Conservation (phyloP, 805 yeast species). For the Yamadazyma insecticola region DNA sequence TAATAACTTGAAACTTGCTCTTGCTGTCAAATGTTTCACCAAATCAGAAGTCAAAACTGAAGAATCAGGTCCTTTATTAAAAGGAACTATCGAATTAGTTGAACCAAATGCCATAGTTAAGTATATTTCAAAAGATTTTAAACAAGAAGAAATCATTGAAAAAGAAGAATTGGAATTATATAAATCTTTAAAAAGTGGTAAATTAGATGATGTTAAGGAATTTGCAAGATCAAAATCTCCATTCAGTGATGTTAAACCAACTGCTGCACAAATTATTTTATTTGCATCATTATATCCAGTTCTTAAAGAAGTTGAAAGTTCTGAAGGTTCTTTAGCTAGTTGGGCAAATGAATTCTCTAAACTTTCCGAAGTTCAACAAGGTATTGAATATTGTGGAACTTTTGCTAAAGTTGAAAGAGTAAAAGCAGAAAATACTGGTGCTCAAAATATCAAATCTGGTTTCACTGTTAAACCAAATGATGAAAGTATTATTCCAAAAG, state of each 20-base stretch:
- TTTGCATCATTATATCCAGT: constrained; percentile 55
- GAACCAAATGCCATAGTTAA: constrained; percentile 71
- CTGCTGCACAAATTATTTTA: constrained; percentile 53
- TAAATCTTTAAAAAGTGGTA: constrained; percentile 32
- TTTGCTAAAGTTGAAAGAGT: constrained; percentile 41
- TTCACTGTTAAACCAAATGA: constrained; percentile 25
- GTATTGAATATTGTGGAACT: constrained; percentile 42
- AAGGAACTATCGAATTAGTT: no score
- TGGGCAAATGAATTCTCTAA: constrained; percentile 44
- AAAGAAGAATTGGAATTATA: constrained; percentile 45
- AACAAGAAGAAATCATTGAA: constrained; percentile 24
- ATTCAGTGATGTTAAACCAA: constrained; percentile 20
- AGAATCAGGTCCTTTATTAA: constrained; percentile 31
- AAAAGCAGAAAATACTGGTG: constrained; percentile 38
- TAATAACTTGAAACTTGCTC: constrained; percentile 39
- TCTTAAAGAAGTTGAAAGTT: constrained; percentile 17
- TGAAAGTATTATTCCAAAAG: constrained; percentile 50
- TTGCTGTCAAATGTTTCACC: constrained; percentile 34
- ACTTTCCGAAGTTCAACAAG: constrained; percentile 38
- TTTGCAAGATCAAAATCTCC: constrained; percentile 12
- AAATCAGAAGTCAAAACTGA: constrained; percentile 12
- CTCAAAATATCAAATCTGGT: constrained; percentile 25
- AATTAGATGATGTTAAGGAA: constrained; percentile 17
- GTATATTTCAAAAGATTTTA: constrained; percentile 51
- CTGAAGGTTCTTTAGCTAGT: constrained; percentile 11